These are phyloP conservation scores for Cyclanthera cordifolia DNA, from an alignment of 306 rosid genomes.

Conservation along the genomic window DNA sequence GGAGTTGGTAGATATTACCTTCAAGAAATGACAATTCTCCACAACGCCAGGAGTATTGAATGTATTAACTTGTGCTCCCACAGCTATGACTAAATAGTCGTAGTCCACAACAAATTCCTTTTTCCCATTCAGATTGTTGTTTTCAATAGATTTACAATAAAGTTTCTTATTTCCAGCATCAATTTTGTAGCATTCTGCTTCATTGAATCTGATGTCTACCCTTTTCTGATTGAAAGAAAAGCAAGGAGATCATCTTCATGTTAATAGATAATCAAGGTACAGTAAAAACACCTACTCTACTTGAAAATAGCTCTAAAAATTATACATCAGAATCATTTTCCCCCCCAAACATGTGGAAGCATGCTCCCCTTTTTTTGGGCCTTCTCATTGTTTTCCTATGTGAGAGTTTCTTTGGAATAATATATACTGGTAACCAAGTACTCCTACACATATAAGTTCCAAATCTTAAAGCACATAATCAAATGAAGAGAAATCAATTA, in stretches of 20 bases:
- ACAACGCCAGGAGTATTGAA: constrained; percentile 92
- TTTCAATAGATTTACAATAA: constrained; percentile 49
- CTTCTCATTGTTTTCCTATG: neutral
- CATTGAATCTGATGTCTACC: constrained; percentile 43
- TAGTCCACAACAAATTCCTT: constrained; percentile 69
- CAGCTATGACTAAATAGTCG: constrained; percentile 58
- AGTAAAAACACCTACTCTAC: neutral
- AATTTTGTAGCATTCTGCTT: constrained; percentile 81
- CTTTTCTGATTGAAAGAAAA: constrained; percentile 44
- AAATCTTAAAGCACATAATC: neutral
- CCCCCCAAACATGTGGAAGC: neutral
- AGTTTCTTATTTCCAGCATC: constrained; percentile 77
- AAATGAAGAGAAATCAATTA: neutral
- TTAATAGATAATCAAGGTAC: neutral
- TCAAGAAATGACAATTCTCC: constrained; percentile 89
- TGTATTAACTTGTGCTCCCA: constrained; percentile 90
- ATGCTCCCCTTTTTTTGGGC: neutral
- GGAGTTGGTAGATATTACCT: constrained; percentile 33
- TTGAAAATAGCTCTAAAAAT: neutral
- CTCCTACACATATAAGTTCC: neutral
- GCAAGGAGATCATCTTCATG: constrained; percentile 2
- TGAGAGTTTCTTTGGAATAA: neutral
- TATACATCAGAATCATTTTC: neutral
- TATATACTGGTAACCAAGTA: neutral
- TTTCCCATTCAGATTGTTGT: constrained; percentile 39